Conservation (phyloP, 2,329 filamentous ascomycete species). For the Fusarium acutatum region DNA sequence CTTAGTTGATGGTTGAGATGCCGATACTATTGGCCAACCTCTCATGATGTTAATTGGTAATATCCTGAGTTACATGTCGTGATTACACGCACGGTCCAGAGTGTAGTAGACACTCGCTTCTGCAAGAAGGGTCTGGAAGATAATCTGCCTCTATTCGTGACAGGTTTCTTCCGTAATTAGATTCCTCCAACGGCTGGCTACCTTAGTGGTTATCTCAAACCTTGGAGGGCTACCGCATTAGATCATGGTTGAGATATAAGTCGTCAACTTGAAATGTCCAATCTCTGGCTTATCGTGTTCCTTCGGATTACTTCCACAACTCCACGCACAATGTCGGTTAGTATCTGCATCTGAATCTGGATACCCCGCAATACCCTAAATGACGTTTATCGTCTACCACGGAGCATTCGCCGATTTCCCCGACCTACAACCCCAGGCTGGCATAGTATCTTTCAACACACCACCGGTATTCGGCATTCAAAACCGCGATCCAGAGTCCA, state of each 20-base stretch:
- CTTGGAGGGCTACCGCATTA: background rate
- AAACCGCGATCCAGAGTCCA: constrained; percentile 7
- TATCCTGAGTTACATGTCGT: background rate
- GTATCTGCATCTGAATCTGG: background rate
- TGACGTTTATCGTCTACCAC: constrained; percentile 28
- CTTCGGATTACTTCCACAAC: background rate
- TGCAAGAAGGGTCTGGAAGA: background rate
- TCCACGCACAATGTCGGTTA: constrained; percentile 5
- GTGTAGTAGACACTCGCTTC: background rate
- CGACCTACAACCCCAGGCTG: constrained; percentile 18
- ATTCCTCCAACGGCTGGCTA: background rate
- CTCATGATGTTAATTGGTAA: background rate
- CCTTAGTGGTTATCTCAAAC: background rate
- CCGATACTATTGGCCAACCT: background rate
- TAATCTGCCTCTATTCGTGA: background rate
- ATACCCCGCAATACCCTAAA: constrained; percentile 31
- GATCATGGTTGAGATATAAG: background rate
- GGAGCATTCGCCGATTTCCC: constrained; percentile 21
- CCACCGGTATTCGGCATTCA: constrained; percentile 24
- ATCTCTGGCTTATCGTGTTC: background rate
- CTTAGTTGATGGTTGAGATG: background rate
- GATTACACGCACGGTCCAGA: background rate
- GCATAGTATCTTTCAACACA: constrained; percentile 17
- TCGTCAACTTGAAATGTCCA: background rate
- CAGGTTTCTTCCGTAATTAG: background rate